phyloP scores from a whole-genome alignment of 129 eudicot species.

The Flaveria brownii region DNA sequence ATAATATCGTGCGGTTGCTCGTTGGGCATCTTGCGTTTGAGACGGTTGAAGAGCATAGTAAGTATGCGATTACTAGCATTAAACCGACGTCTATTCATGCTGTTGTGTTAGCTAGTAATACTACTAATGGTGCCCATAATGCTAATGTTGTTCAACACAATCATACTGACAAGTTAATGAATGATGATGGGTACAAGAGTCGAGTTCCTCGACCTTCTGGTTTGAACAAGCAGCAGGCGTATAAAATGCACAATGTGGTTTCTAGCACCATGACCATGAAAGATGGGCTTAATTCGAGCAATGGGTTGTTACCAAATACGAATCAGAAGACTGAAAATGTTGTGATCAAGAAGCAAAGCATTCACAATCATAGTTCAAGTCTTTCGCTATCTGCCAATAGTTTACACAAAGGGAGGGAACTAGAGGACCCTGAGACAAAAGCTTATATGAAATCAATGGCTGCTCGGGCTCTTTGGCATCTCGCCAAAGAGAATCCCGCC shows the following conservation, averaged over 20 bases:
- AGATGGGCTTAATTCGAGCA: slow-evolving; percentile 27
- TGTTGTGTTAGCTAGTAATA: slow-evolving; percentile 47
- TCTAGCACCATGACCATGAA: slow-evolving; percentile 42
- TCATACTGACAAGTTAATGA: background rate
- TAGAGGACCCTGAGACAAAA: slow-evolving; percentile 47
- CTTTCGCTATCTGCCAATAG: slow-evolving; percentile 27
- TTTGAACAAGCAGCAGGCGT: slow-evolving; percentile 26
- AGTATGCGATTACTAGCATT: slow-evolving; percentile 45
- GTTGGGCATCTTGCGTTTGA: slow-evolving; percentile 53
- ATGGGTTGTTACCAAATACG: background rate
- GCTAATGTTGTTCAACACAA: slow-evolving; percentile 20
- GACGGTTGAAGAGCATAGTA: slow-evolving; percentile 54
- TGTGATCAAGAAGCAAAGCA: slow-evolving; percentile 29
- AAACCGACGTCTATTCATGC: slow-evolving; percentile 43
- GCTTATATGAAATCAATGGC: slow-evolving; percentile 50
- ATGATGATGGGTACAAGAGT: slow-evolving; percentile 33
- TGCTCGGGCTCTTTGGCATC: slow-evolving; percentile 50
- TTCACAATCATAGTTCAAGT: slow-evolving; percentile 29
- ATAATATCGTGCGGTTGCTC: slow-evolving; percentile 42
- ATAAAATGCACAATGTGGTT: slow-evolving; percentile 46
- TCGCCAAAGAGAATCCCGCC: slow-evolving; percentile 38
- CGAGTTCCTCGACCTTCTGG: slow-evolving; percentile 38
- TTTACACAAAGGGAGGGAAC: slow-evolving; percentile 45
- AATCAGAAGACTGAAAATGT: slow-evolving; percentile 22
- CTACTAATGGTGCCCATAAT: slow-evolving; percentile 21